Evolutionary conservation across 805 yeast species (phyloP), one percentile per base, ranked within the genome.

Genomic region (Candida sonorensis): DNA sequence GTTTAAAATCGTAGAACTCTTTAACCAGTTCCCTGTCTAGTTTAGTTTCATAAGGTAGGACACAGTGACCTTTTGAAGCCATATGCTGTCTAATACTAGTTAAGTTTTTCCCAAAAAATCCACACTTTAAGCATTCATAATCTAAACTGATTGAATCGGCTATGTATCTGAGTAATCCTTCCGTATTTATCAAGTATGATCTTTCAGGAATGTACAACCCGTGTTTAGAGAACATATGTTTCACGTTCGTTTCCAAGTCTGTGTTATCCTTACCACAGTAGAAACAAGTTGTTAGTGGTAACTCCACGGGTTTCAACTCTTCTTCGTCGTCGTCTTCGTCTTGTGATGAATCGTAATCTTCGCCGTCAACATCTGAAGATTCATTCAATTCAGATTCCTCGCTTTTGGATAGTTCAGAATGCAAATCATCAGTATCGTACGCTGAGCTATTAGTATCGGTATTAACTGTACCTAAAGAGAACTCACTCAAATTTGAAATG

Each of bases 51-150:
- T 81, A 92, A 0, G 97, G 97, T 35, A 92, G 67, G 48, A 77
- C 72, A 61, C 90, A 83, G 56, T 92, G 98, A 31, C 90, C 80
- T 57, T 90, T 92, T 4, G 79, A 69, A 3, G 62, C 47, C 75
- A 85, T 74, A 57, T 92, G 98, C 27, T 85, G 92, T 42, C 97
- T 76, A 7, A 84, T 88, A 38, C 95, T 83, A 44, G 80, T 85
- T 24, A 88, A 53, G 31, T 75, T 75, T 40, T 74, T 74, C 10
- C 97, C 97, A 51, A 78, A 75, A 55, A 79, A 92, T 12, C 70
- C 69, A 57, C 98, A 92, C 42, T 76, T 74, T 26, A 88, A 56
- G 54, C 98, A 92, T 47, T 77, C 71, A 44, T 81, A 75, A 18
- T 95, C 95, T 18, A 79, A 60, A 10, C 86, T 80, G 27, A 88